Conservation (phyloP, 1,284 basidiomycete genomes). For the Apiotrichum porosum region DNA sequence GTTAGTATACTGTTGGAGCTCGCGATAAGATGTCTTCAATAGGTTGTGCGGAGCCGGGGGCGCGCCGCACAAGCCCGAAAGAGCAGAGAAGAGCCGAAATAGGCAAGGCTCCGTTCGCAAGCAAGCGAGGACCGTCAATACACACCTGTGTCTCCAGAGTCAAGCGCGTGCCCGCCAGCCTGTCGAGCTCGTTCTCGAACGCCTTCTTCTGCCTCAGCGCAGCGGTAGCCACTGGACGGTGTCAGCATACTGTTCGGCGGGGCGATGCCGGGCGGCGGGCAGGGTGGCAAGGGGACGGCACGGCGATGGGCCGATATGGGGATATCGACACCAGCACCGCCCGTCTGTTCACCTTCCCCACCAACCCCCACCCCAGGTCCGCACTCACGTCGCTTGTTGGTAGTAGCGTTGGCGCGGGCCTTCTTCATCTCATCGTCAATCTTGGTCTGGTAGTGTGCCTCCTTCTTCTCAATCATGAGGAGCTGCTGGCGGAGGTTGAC, state of each 20-base stretch:
- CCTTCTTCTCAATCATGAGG: conserved; percentile 98
- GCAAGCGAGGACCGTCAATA: conserved; percentile 1
- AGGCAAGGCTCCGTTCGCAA: too few relatives aligned
- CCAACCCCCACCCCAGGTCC: background rate
- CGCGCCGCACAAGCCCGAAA: too few relatives aligned
- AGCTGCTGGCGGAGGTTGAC: conserved; percentile 79
- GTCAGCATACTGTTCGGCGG: background rate
- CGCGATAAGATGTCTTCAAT: too few relatives aligned
- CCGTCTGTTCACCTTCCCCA: too few relatives aligned
- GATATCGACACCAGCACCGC: background rate
- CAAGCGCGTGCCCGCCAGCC: conserved; percentile 77
- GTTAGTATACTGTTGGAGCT: background rate
- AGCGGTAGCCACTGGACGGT: conserved; percentile 65
- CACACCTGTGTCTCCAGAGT: conserved; percentile 85
- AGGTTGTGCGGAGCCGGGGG: too few relatives aligned
- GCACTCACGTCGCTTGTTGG: conserved; percentile 82
- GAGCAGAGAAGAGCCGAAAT: too few relatives aligned
- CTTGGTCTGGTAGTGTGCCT: conserved; percentile 93
- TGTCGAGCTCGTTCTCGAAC: conserved; percentile 81
- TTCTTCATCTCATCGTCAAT: conserved; percentile 92
- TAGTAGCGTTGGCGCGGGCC: conserved; percentile 86
- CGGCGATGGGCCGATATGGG: background rate
- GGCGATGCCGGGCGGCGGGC: background rate
- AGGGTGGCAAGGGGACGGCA: background rate
- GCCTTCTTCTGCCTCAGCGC: conserved; percentile 95